Evolutionary conservation across 345 rosid species (phyloP).

Genomic region (Aethionema arabicum): DNA sequence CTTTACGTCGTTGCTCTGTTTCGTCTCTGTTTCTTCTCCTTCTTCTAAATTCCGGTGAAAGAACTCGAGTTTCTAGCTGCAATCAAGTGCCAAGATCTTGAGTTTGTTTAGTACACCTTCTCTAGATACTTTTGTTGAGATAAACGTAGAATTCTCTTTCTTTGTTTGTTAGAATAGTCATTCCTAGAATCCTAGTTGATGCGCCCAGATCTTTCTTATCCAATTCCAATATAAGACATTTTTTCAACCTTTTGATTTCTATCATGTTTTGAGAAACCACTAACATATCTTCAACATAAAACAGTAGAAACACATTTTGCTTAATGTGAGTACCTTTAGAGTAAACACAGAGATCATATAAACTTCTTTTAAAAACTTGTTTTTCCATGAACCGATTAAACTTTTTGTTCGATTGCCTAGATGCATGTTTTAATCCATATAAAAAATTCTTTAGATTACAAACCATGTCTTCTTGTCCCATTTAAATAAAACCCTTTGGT

Average conservation of each 20-base stretch:
- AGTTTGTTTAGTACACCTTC: too few relatives aligned
- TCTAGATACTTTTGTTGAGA: too few relatives aligned
- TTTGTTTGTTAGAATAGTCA: not conserved
- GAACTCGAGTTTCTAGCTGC: too few relatives aligned
- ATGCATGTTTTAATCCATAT: not conserved
- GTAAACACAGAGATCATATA: not conserved
- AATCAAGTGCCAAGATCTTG: too few relatives aligned
- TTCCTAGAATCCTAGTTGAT: conserved; percentile 7
- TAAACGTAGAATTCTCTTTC: too few relatives aligned
- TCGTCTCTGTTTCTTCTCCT: too few relatives aligned
- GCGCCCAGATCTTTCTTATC: not conserved
- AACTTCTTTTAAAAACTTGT: not conserved
- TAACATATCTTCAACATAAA: too few relatives aligned
- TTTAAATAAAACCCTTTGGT: not conserved
- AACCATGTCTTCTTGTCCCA: not conserved
- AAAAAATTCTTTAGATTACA: not conserved
- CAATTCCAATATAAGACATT: not conserved
- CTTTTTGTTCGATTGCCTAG: not conserved
- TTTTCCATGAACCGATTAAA: not conserved
- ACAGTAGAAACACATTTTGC: too few relatives aligned
- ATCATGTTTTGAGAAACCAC: not conserved
- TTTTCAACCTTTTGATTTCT: not conserved
- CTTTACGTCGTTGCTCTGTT: too few relatives aligned
- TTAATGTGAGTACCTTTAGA: too few relatives aligned
- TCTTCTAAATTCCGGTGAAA: too few relatives aligned